These are phyloP conservation scores for Cryphonectria naterciae DNA, from an alignment of 2,329 filamentous ascomycete species.

Conservation along the genomic window DNA sequence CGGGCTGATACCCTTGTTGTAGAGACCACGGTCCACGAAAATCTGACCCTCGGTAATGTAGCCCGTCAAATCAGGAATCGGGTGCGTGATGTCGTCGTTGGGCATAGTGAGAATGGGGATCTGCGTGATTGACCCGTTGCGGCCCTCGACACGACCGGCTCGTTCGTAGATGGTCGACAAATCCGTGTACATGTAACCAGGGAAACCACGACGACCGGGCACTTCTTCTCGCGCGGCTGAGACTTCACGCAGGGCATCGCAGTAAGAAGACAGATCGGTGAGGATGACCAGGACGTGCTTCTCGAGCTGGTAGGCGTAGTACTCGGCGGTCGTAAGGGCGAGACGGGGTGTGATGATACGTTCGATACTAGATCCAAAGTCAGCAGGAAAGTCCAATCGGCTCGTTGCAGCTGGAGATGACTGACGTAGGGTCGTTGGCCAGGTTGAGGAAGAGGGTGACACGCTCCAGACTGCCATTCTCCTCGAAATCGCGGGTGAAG, in stretches of 20 bases:
- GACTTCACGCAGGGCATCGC: constrained; percentile 97
- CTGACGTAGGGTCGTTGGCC: constrained; percentile 97
- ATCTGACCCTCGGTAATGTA: constrained; percentile 99
- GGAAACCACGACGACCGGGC: constrained; percentile 97
- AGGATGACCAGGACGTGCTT: constrained; percentile 99
- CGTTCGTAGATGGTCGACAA: constrained; percentile 99
- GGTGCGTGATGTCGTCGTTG: constrained; percentile 99
- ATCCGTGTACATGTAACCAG: constrained; percentile 99
- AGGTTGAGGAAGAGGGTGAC: constrained; percentile 98
- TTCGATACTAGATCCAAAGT: constrained; percentile 71
- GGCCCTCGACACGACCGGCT: constrained; percentile 93
- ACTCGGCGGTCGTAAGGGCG: constrained; percentile 96
- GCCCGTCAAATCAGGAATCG: constrained; percentile 96
- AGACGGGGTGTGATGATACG: constrained; percentile 99
- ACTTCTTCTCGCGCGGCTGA: constrained; percentile 98
- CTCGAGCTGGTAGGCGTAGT: constrained; percentile 99
- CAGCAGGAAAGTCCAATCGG: constrained; percentile 7
- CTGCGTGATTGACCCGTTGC: constrained; percentile 98
- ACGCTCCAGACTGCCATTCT: constrained; percentile 98
- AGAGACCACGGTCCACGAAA: constrained; percentile 88
- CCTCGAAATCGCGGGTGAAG: constrained; percentile 98
- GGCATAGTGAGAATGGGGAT: constrained; percentile 99
- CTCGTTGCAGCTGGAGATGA: constrained; percentile 29
- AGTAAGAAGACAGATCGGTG: constrained; percentile 97
- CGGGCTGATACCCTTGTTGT: constrained; percentile 98